A percentile compares a stretch with the other conserved stretches of the same genome.
Conservation (phyloP, 2,329 filamentous ascomycete genomes). For the Salinomyces thailandicus region DNA sequence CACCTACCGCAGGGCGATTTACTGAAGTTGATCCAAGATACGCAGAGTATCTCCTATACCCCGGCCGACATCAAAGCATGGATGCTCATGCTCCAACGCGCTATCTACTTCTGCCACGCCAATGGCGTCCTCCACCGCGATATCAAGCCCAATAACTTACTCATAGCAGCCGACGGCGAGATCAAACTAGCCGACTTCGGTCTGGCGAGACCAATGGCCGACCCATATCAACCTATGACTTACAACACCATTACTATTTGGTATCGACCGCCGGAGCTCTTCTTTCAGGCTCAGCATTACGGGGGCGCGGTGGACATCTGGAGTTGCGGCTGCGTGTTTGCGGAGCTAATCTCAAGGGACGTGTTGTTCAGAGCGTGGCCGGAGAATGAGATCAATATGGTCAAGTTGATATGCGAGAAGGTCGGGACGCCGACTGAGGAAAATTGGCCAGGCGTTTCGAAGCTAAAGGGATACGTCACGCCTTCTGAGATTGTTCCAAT, state of each 20-base stretch:
- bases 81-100: constrained; percentile 94
- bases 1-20: constrained; percentile 89
- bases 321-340: constrained; percentile 87
- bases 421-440: constrained; percentile 88
- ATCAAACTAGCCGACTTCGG: constrained; percentile 97
- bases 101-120: constrained; percentile 93
- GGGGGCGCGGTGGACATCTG: constrained; percentile 86
- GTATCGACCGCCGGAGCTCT: constrained; percentile 89
- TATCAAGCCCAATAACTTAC: constrained; percentile 97
- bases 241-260: constrained; percentile 91
- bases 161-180: constrained; percentile 85
- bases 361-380: constrained; percentile 64
- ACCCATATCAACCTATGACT: constrained; percentile 79
- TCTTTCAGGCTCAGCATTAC: constrained; percentile 85
- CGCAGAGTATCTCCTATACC: constrained; percentile 65
- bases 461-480: constrained; percentile 69
- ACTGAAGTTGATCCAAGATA: constrained; percentile 86
- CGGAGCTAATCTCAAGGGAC: constrained; percentile 72
- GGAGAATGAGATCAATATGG: constrained; percentile 75
- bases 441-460: constrained; percentile 86
- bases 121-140: constrained; percentile 91
- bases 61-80: constrained; percentile 90
- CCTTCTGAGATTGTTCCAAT: constrained; percentile 49
- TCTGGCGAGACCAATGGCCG: constrained; percentile 78
- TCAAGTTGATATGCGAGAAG: constrained; percentile 70